Percentiles rank a stretch among this genome's conserved stretches.
Evolutionary conservation across 106 monocot species (phyloP).

Genomic region (Apostasia shenzhenica): DNA sequence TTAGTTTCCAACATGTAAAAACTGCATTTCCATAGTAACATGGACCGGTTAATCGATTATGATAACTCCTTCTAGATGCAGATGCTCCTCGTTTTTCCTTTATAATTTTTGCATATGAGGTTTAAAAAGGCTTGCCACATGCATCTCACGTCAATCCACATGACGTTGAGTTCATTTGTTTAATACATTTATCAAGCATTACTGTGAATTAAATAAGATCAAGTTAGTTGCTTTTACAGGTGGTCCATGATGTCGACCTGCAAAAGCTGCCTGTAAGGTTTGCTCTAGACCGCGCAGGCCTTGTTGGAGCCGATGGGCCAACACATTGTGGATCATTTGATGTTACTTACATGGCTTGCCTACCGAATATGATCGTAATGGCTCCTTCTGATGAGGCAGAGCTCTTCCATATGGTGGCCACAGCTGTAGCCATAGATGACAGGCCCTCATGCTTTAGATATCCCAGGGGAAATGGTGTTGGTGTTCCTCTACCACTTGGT

Average conservation of each 20-base stretch:
- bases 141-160: too few relatives aligned
- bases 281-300: conserved; percentile 90
- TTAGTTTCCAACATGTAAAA: too few relatives aligned
- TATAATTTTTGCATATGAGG: not conserved
- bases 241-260: conserved; percentile 90
- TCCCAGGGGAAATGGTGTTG: conserved; percentile 83
- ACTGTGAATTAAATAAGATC: not conserved
- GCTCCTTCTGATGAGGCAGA: conserved; percentile 94
- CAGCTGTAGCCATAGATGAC: conserved; percentile 78
- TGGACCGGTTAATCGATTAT: not conserved
- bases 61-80: not conserved
- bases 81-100: not conserved
- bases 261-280: conserved; percentile 96
- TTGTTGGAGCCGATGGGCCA: conserved; percentile 93
- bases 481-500: conserved; percentile 58
- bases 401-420: conserved; percentile 96
- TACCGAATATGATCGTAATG: conserved; percentile 98
- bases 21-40: too few relatives aligned
- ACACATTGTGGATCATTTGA: conserved; percentile 90
- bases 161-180: too few relatives aligned
- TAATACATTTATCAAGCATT: too few relatives aligned
- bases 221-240: conserved; percentile 27
- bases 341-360: conserved; percentile 92
- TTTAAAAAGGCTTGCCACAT: too few relatives aligned
- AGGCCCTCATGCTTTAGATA: conserved; percentile 89